Evolutionary conservation across 192 early-diverging fungal genomes (phyloP).

Genomic region (Entomortierella lignicola): DNA sequence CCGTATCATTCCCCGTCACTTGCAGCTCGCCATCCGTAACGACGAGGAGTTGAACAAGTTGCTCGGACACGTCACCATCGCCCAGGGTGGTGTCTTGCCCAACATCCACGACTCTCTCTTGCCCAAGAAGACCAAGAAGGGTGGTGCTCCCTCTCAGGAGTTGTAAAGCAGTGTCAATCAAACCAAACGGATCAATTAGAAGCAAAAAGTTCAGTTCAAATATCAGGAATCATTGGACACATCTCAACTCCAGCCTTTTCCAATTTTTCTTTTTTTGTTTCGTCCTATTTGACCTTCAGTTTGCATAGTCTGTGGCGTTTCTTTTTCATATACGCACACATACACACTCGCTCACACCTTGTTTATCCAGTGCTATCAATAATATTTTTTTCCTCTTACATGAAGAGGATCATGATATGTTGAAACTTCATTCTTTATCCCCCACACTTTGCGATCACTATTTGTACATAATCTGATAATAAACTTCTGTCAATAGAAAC

Average conservation of each 20-base stretch:
- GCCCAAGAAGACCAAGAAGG: constrained; percentile 84
- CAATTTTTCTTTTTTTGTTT: constrained; percentile 1
- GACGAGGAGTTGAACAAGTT: constrained; percentile 85
- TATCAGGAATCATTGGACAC: not conserved
- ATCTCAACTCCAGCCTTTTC: not conserved
- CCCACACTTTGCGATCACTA: constrained; percentile 15
- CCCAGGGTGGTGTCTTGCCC: constrained; percentile 94
- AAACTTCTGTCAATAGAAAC: constrained; percentile 25
- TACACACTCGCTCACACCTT: not conserved
- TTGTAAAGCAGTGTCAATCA: constrained; percentile 53
- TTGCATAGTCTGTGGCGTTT: not conserved
- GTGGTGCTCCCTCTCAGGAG: constrained; percentile 69
- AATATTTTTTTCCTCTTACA: not conserved
- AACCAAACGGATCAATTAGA: not conserved
- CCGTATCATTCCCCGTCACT: constrained; percentile 95
- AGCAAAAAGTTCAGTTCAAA: not conserved
- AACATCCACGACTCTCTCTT: constrained; percentile 91
- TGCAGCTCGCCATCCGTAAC: constrained; percentile 95
- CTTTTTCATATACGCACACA: constrained; percentile 1
- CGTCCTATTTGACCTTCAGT: constrained; percentile 8
- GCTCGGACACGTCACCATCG: constrained; percentile 78
- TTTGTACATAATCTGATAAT: constrained; percentile 43
- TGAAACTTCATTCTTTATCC: not conserved
- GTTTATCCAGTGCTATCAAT: constrained; percentile 12
- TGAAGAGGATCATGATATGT: not conserved